These are phyloP conservation scores for Vitis vinifera DNA, from an alignment of 164 flowering plant species.

Conservation along the genomic window ASM3070453v1 NC_081822.1:859501-860000, in stretches of 20 bases:
- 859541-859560: too few relatives aligned
- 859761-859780: constrained; percentile 18
- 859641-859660: too few relatives aligned
- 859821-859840: constrained; percentile 26
- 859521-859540: not conserved
- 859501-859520: not conserved
- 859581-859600: too few relatives aligned
- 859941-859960: constrained; percentile 15
- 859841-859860: constrained; percentile 18
- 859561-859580: too few relatives aligned
- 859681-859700: too few relatives aligned
- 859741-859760: not conserved
- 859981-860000: constrained; percentile 17
- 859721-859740: not conserved
- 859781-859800: constrained; percentile 28
- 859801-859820: constrained; percentile 23
- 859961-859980: constrained; percentile 15
- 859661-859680: too few relatives aligned
- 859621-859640: too few relatives aligned
- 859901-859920: constrained; percentile 24
- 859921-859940: constrained; percentile 22
- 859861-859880: constrained; percentile 24
- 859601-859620: too few relatives aligned
- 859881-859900: constrained; percentile 16
- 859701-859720: not conserved